Evolutionary conservation across 2,329 filamentous ascomycete species (phyloP), one percentile per base, ranked within the genome.

Genomic region (Pyrenophora tritici-repentis): DNA sequence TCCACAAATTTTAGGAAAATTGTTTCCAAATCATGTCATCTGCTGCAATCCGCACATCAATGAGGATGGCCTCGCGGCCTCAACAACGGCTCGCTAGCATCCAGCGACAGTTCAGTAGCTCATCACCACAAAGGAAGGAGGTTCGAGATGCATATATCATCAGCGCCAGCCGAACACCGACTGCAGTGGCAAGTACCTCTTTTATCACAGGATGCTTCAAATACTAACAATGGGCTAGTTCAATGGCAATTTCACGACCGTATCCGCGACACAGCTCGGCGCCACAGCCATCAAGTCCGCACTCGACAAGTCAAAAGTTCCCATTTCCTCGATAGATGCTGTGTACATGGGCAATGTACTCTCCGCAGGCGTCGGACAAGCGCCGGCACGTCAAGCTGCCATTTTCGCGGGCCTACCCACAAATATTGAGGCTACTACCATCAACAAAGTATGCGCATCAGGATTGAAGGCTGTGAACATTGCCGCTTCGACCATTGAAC

Each of bases 281-380:
- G 91, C 93, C 24, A 86, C 87, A 13, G 94, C 92, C 51, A 97
- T 99, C 79, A 94, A 92, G 75, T 88, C 91, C 39, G 94, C 94
- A 22, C 76, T 99, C 46, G 84, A 87, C 63, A 96, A 94, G 75
- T 95, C 92, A 44, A 87, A 86, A 59, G 83, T 97, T 6, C 92
- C 94, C 1, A 74, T 85, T 44, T 85, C 87, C 29, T 89, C 88
- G 71, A 90, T 97, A 67, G 89, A 87, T 58, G 89, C 96, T 75
- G 91, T 97, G 13, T 97, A 97, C 79, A 96, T 97, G 90, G 94
- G 94, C 71, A 96, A 97, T 68, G 94, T 97, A 8, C 82, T 97
- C 34, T 87, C 91, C 73, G 93, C 83, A 37, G 84, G 83, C 14
- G 83, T 94, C 5, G 94, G 94, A 38, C 94, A 99, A 77, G 85